Conservation (phyloP, 495 filamentous ascomycete genomes). For the Immersiella caudata region DNA sequence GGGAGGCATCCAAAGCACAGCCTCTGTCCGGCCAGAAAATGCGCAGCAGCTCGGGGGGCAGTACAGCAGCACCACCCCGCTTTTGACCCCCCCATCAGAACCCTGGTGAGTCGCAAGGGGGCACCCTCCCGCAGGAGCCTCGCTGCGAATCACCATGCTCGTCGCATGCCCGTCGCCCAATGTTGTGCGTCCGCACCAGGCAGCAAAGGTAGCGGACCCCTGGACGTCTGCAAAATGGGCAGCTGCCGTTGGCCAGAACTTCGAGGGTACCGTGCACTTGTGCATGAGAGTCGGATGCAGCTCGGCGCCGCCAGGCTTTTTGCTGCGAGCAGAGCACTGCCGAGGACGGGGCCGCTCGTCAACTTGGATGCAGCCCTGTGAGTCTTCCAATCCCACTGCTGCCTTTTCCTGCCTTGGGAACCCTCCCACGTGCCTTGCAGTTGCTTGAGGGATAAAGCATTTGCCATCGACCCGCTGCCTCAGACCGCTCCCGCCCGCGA, state of each 20-base stretch:
- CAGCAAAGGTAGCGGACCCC: conserved; percentile 9
- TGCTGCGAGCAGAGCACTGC: not conserved
- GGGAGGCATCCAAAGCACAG: conserved; percentile 17
- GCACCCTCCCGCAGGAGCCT: not conserved
- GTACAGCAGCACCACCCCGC: not conserved
- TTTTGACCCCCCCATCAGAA: not conserved
- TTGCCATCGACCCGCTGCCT: not conserved
- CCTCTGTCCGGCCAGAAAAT: conserved; percentile 11
- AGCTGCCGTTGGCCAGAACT: conserved; percentile 6
- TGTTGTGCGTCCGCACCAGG: conserved; percentile 20
- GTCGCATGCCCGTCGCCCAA: not conserved
- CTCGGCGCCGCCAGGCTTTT: not conserved
- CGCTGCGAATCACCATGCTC: conserved; percentile 16
- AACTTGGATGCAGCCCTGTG: conserved; percentile 14
- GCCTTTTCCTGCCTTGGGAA: conserved; percentile 12
- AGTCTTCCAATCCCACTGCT: conserved; percentile 17
- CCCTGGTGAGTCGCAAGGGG: not conserved
- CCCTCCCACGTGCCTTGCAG: conserved; percentile 10
- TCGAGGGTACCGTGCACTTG: not conserved
- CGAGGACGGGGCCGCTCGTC: not conserved
- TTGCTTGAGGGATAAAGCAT: conserved; percentile 11
- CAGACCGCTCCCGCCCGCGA: not conserved
- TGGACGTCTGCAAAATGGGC: not conserved
- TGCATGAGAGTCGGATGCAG: conserved; percentile 12
- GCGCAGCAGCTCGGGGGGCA: conserved; percentile 18